Evolutionary conservation across 306 rosid species (phyloP).

Genomic region (Glycine soja): DNA sequence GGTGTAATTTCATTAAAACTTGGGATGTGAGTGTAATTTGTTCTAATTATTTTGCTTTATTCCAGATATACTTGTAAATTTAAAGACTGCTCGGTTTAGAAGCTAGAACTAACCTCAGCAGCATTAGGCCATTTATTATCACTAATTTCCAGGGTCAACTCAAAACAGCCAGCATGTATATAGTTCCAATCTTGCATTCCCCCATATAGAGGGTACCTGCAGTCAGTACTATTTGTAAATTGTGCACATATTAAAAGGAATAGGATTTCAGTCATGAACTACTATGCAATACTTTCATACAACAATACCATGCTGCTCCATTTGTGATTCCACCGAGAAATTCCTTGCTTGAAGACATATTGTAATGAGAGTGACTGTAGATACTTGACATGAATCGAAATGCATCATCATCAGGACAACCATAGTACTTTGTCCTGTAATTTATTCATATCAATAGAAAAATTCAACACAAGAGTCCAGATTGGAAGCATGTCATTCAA

Average conservation of each 20-base stretch:
- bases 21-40: neutral
- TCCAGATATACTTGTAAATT: constrained; percentile 9
- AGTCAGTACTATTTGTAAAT: constrained; percentile 48
- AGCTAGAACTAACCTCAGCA: constrained; percentile 68
- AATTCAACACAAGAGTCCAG: constrained; percentile 28
- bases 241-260: constrained; percentile 38
- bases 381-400: constrained; percentile 85
- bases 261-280: constrained; percentile 27
- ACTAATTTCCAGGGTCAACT: constrained; percentile 89
- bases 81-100: constrained; percentile 22
- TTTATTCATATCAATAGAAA: constrained; percentile 49
- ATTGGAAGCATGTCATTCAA: neutral
- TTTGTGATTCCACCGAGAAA: constrained; percentile 83
- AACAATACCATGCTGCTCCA: constrained; percentile 88
- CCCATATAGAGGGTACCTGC: constrained; percentile 96
- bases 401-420: constrained; percentile 90
- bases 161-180: constrained; percentile 86
- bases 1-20: neutral
- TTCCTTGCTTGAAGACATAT: constrained; percentile 89
- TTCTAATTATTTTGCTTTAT: neutral
- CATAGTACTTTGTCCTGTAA: constrained; percentile 76
- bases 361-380: constrained; percentile 86
- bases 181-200: constrained; percentile 99
- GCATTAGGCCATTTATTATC: constrained; percentile 94
- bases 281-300: constrained; percentile 41